These are phyloP conservation scores for Phytophthora sansomeana DNA, from an alignment of 352 stramenopile genomes.

Conservation along the genomic window DNA sequence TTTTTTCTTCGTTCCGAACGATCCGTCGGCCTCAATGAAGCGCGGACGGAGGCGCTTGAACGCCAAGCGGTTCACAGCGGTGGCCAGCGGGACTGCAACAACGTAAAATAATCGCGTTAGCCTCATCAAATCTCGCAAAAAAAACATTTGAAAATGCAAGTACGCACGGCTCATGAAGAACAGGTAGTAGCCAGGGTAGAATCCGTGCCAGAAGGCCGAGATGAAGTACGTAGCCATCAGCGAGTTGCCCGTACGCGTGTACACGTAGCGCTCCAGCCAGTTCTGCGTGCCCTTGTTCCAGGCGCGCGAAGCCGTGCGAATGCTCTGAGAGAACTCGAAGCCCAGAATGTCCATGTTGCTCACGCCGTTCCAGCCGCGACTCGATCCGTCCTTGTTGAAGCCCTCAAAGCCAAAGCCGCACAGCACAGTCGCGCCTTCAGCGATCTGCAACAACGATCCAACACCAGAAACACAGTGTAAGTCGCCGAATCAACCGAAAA, in stretches of 20 bases:
- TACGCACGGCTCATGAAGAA: constrained; percentile 92
- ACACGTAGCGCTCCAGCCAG: constrained; percentile 98
- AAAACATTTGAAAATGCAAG: background rate
- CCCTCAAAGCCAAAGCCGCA: constrained; percentile 94
- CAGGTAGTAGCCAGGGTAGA: constrained; percentile 99
- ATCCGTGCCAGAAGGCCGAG: constrained; percentile 98
- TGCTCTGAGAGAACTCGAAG: constrained; percentile 94
- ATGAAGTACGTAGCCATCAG: constrained; percentile 95
- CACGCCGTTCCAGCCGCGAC: constrained; percentile 93
- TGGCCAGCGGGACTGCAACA: constrained; percentile 62
- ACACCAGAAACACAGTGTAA: no score
- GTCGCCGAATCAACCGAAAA: constrained; percentile 50
- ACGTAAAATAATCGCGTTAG: constrained; percentile 1
- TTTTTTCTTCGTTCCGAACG: constrained; percentile 55
- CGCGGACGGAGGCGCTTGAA: constrained; percentile 71
- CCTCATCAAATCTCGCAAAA: background rate
- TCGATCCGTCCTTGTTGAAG: constrained; percentile 88
- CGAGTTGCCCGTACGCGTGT: constrained; percentile 94
- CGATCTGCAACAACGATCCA: constrained; percentile 42
- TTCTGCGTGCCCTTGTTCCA: constrained; percentile 98
- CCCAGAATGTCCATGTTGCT: constrained; percentile 97
- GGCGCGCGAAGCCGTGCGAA: constrained; percentile 87
- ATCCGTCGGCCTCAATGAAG: constrained; percentile 71
- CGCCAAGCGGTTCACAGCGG: constrained; percentile 71
- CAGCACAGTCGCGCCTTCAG: constrained; percentile 85